These are phyloP conservation scores for Trapa incisa DNA, from an alignment of 345 rosid species.

Conservation along the genomic window DNA sequence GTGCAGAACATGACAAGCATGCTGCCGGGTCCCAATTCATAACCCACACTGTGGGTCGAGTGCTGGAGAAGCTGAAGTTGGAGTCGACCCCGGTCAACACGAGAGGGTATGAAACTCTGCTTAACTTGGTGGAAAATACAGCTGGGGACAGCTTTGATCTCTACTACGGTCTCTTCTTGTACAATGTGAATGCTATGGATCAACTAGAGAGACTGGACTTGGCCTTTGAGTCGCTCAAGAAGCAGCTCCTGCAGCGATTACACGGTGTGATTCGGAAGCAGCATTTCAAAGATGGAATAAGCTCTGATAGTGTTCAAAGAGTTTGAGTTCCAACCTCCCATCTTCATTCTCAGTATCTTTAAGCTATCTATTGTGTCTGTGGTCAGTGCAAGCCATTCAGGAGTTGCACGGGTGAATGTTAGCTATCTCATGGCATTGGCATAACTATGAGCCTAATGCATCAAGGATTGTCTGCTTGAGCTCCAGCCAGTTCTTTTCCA, in stretches of 20 bases:
- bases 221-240: slow-evolving; percentile 59
- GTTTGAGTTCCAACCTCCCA: not conserved
- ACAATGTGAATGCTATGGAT: slow-evolving; percentile 76
- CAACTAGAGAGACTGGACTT: slow-evolving; percentile 59
- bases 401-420: not conserved
- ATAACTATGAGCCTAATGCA: not conserved
- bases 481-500: not conserved
- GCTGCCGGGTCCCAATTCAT: slow-evolving; percentile 86
- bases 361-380: not conserved
- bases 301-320: slow-evolving; percentile 11
- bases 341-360: not conserved
- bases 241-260: slow-evolving; percentile 55
- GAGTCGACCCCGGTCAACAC: slow-evolving; percentile 55
- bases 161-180: slow-evolving; percentile 65
- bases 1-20: slow-evolving; percentile 71
- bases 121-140: slow-evolving; percentile 67
- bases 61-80: slow-evolving; percentile 51
- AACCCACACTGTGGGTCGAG: slow-evolving; percentile 67
- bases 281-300: slow-evolving; percentile 25
- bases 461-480: not conserved
- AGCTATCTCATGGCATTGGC: not conserved
- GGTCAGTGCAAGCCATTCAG: not conserved
- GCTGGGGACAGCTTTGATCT: slow-evolving; percentile 79
- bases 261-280: slow-evolving; percentile 45
- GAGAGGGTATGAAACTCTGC: slow-evolving; percentile 63